Conservation (phyloP, 2,329 filamentous ascomycete genomes). For the Sclerotinia subarctica region DNA sequence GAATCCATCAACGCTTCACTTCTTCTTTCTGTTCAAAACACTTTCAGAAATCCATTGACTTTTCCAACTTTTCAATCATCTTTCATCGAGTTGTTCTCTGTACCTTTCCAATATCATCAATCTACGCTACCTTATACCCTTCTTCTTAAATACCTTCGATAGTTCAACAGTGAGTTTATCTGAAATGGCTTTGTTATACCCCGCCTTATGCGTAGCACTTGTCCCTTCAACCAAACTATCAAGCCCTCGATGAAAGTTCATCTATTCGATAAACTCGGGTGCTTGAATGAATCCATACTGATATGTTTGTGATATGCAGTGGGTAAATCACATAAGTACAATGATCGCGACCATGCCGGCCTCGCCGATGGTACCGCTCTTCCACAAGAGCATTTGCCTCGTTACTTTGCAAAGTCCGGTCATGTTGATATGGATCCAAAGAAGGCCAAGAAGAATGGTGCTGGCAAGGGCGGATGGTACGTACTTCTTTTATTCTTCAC, state of each 20-base stretch:
- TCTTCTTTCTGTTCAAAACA: not conserved
- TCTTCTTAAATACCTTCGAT: conserved; percentile 19
- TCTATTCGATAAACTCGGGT: not conserved
- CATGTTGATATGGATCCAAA: conserved; percentile 79
- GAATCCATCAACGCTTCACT: not conserved
- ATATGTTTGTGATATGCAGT: conserved; percentile 51
- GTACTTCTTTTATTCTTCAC: conserved; percentile 34
- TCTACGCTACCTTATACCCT: not conserved
- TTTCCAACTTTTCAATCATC: not conserved
- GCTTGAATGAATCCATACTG: conserved; percentile 23
- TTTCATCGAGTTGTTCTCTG: not conserved
- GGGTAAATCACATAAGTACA: conserved; percentile 96
- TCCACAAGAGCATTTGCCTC: conserved; percentile 70
- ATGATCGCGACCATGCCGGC: conserved; percentile 82
- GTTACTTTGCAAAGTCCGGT: conserved; percentile 89
- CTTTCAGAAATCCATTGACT: conserved; percentile 7
- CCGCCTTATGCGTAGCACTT: conserved; percentile 19
- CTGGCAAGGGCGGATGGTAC: conserved; percentile 92
- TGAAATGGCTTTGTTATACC: conserved; percentile 16
- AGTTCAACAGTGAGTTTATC: conserved; percentile 17
- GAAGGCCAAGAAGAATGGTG: conserved; percentile 95
- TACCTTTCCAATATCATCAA: not conserved
- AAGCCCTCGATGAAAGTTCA: not conserved
- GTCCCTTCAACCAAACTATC: conserved; percentile 21
- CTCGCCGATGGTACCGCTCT: conserved; percentile 70